phyloP scores from a whole-genome alignment of 2,329 filamentous ascomycete genomes.

The Sclerotinia sclerotiorum region DNA sequence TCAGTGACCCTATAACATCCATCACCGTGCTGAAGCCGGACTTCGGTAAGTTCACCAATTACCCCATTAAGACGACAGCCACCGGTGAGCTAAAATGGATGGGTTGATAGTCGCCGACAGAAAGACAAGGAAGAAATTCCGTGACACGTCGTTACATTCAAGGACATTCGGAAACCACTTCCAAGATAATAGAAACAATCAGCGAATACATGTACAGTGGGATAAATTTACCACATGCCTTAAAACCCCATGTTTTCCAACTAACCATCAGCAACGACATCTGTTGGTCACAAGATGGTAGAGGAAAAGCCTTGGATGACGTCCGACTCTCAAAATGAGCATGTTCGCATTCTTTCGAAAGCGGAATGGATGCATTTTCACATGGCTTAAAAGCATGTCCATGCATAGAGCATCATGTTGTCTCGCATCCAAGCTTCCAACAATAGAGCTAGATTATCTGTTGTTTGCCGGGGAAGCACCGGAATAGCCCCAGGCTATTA shows the following conservation, averaged over 20 bases:
- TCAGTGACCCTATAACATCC: neutral
- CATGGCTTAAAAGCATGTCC: neutral
- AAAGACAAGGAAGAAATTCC: neutral
- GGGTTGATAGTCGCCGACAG: neutral
- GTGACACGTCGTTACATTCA: neutral
- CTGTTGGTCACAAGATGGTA: neutral
- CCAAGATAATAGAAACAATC: neutral
- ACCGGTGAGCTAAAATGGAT: neutral
- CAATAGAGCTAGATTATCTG: neutral
- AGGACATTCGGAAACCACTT: neutral
- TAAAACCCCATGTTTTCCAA: neutral
- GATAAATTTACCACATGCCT: neutral
- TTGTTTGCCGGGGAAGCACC: slow-evolving; percentile 3
- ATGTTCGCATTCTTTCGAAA: neutral
- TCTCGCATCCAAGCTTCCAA: slow-evolving; percentile 1
- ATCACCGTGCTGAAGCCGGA: neutral
- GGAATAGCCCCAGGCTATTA: neutral
- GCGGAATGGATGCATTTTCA: neutral
- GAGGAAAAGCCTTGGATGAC: neutral
- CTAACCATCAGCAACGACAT: neutral
- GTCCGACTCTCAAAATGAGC: neutral
- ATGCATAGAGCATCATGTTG: neutral
- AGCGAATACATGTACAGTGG: neutral
- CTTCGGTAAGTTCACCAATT: neutral
- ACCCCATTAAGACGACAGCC: neutral